These are phyloP conservation scores for Chalaropsis ovoidea DNA, from an alignment of 2,329 filamentous ascomycete species.

Conservation along the genomic window DNA sequence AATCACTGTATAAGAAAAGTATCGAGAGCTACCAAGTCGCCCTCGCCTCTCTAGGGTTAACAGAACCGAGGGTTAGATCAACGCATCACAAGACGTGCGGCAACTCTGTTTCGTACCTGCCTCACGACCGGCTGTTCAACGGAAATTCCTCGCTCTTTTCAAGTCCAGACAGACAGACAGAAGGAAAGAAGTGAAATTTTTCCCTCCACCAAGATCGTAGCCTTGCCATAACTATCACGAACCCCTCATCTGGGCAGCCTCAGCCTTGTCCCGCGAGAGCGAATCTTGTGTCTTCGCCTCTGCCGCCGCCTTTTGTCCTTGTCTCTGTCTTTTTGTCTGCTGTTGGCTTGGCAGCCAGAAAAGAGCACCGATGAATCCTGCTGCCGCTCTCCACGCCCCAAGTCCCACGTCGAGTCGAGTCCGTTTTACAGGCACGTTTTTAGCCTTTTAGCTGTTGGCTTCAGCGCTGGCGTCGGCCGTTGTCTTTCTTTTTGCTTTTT, in stretches of 20 bases:
- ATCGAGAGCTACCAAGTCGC: too few species aligned
- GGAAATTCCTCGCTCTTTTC: background rate
- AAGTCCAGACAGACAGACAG: background rate
- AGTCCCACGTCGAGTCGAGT: background rate
- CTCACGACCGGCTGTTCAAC: background rate
- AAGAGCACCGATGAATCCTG: background rate
- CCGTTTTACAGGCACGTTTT: background rate
- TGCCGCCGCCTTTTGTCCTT: too few species aligned
- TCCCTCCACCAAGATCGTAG: background rate
- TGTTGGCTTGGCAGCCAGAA: background rate
- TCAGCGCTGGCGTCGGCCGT: background rate
- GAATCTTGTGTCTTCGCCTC: too few species aligned
- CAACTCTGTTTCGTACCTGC: background rate
- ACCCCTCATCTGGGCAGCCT: background rate
- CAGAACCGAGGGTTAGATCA: background rate
- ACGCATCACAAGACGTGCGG: background rate
- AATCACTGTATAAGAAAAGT: too few species aligned
- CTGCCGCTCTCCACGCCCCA: background rate
- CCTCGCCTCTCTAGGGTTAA: background rate
- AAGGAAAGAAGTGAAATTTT: background rate
- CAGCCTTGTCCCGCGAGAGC: background rate
- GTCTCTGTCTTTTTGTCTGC: background rate
- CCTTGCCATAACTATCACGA: background rate
- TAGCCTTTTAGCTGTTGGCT: slow-evolving; percentile 3
- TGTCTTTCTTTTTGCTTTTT: background rate